phyloP scores from a whole-genome alignment of 495 filamentous ascomycete species.

The Bombardia bombarda region DNA sequence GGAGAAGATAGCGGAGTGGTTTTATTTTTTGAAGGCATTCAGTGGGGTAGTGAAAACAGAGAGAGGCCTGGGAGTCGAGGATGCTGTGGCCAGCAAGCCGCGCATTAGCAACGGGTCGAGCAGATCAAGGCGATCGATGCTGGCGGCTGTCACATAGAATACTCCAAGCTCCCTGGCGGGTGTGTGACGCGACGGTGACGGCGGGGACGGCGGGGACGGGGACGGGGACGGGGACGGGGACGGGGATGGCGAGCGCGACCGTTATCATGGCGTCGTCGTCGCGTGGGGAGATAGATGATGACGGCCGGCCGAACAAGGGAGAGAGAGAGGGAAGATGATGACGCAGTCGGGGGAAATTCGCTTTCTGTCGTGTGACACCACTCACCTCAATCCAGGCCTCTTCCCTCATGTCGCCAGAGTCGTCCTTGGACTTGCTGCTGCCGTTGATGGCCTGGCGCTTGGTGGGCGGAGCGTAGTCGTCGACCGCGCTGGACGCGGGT shows the following conservation, averaged over 20 bases:
- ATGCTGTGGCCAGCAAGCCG: slow-evolving; percentile 39
- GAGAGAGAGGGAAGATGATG: slow-evolving; percentile 10
- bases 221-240: not conserved
- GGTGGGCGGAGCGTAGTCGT: slow-evolving; percentile 71
- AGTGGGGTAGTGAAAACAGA: slow-evolving; percentile 17
- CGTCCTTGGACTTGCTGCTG: slow-evolving; percentile 60
- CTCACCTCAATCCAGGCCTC: slow-evolving; percentile 76
- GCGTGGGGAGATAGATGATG: too few relatives aligned
- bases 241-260: too few relatives aligned
- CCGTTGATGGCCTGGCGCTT: slow-evolving; percentile 86
- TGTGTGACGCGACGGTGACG: slow-evolving; percentile 3
- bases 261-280: too few relatives aligned
- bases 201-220: not conserved
- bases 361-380: slow-evolving; percentile 32
- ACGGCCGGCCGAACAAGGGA: too few relatives aligned
- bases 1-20: slow-evolving; percentile 14
- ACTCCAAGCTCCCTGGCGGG: slow-evolving; percentile 8
- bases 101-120: slow-evolving; percentile 40
- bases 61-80: slow-evolving; percentile 18
- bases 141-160: slow-evolving; percentile 12
- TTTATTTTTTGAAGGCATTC: slow-evolving; percentile 1
- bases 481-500: slow-evolving; percentile 63
- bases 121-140: slow-evolving; percentile 20
- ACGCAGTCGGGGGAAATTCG: slow-evolving; percentile 8
- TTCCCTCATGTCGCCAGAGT: slow-evolving; percentile 69